A percentile compares a stretch with the other conserved stretches of the same genome.
These are phyloP conservation scores for Bipolaris oryzae DNA, from an alignment of 2,329 filamentous ascomycete species.

Conservation along the genomic window DNA sequence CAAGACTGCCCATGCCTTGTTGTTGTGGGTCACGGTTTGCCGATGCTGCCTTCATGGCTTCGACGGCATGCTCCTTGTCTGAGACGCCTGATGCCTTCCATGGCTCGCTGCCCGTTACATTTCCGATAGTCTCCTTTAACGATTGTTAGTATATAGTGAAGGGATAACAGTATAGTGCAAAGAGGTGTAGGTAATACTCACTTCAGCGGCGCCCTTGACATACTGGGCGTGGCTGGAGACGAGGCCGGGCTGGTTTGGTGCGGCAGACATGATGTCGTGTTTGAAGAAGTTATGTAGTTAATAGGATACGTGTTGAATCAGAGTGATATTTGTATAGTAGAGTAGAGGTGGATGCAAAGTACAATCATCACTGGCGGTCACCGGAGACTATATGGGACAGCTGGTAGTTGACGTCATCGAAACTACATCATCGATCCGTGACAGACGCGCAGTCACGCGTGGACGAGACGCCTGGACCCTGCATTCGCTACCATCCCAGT, in stretches of 20 bases:
- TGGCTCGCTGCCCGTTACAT: slow-evolving; percentile 64
- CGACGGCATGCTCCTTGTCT: slow-evolving; percentile 67
- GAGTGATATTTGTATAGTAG: not conserved
- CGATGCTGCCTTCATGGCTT: slow-evolving; percentile 66
- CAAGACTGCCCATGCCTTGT: slow-evolving; percentile 66
- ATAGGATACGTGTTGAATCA: not conserved
- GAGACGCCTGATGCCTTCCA: slow-evolving; percentile 69
- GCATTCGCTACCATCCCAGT: not conserved
- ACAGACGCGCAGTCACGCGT: slow-evolving; percentile 11
- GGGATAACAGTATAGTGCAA: not conserved
- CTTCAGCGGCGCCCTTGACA: slow-evolving; percentile 70
- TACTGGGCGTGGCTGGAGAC: slow-evolving; percentile 70
- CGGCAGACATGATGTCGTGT: slow-evolving; percentile 31
- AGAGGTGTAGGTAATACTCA: slow-evolving; percentile 38
- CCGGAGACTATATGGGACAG: slow-evolving; percentile 8
- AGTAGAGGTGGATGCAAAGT: not conserved
- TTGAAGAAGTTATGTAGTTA: not conserved
- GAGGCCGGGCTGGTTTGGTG: slow-evolving; percentile 61
- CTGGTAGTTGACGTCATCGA: slow-evolving; percentile 14
- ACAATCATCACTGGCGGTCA: not conserved
- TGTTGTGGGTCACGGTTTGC: slow-evolving; percentile 60
- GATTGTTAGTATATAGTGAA: not conserved
- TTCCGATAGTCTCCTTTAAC: slow-evolving; percentile 63
- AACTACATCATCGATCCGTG: slow-evolving; percentile 7
- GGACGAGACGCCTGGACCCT: slow-evolving; percentile 3